A percentile compares a stretch with the other conserved stretches of the same genome.
phyloP scores from a whole-genome alignment of 1,284 basidiomycete species.

The Inonotus hispidus region DNA sequence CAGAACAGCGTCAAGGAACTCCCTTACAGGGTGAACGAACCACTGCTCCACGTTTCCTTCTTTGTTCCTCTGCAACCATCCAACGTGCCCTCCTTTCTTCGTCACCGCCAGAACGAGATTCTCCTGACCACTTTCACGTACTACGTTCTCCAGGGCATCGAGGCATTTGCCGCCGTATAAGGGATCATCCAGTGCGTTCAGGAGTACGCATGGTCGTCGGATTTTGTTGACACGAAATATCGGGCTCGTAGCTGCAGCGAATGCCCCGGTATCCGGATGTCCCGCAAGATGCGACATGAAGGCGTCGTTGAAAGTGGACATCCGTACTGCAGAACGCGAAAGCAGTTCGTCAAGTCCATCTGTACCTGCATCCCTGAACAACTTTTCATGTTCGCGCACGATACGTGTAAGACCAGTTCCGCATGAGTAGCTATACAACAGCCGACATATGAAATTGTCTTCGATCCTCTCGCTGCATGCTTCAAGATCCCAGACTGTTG shows the following conservation, averaged over 20 bases:
- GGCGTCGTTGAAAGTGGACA: conserved; percentile 4
- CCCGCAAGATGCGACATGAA: conserved; percentile 11
- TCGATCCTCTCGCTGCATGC: conserved; percentile 1
- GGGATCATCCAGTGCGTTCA: conserved; percentile 10
- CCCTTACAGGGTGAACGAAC: conserved; percentile 4
- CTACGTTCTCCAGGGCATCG: neutral
- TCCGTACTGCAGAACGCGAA: neutral
- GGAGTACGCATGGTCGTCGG: conserved; percentile 1
- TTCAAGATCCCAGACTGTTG: conserved; percentile 9
- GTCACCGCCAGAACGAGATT: conserved; percentile 1
- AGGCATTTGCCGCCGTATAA: conserved; percentile 2
- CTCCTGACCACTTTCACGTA: neutral
- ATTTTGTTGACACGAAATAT: neutral
- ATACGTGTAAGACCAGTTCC: conserved; percentile 1
- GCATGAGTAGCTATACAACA: conserved; percentile 2
- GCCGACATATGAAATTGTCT: neutral
- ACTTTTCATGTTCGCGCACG: neutral
- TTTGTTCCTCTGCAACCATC: conserved; percentile 9
- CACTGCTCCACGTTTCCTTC: conserved; percentile 5
- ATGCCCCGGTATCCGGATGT: neutral
- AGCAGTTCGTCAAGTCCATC: conserved; percentile 2
- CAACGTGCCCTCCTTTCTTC: conserved; percentile 6
- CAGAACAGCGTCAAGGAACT: conserved; percentile 8
- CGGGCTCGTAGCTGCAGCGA: conserved; percentile 6
- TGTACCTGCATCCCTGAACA: conserved; percentile 5